Evolutionary conservation across 2,329 filamentous ascomycete species (phyloP).

Genomic region (Setomelanomma holmii): DNA sequence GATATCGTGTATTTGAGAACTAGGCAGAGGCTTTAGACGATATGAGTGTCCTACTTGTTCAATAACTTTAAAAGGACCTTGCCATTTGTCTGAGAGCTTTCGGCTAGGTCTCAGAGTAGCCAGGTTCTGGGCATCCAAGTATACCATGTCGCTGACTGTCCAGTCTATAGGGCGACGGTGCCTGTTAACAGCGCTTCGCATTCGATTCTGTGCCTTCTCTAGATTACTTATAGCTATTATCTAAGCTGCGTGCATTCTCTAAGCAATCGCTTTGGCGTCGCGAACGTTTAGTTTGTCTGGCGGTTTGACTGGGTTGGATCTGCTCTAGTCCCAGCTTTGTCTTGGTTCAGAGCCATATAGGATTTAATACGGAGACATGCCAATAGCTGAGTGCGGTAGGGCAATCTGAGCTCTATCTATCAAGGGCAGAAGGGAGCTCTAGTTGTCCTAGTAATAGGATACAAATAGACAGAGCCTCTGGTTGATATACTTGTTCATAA

Average conservation of each 20-base stretch:
- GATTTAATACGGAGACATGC: not conserved
- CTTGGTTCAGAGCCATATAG: not conserved
- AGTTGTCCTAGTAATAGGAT: constrained; percentile 3
- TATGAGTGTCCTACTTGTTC: not conserved
- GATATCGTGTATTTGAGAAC: not conserved
- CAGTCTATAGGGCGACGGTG: not conserved
- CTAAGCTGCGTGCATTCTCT: not conserved
- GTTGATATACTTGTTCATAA: constrained; percentile 7
- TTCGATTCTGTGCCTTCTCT: not conserved
- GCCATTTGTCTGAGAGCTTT: not conserved
- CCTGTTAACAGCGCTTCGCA: not conserved
- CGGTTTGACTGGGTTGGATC: not conserved
- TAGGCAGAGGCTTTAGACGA: not conserved
- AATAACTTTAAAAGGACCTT: not conserved
- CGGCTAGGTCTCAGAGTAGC: not conserved
- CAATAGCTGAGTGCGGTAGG: not conserved
- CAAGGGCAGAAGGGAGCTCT: not conserved
- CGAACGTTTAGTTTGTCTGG: not conserved
- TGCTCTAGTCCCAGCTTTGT: not conserved
- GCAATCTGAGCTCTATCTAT: not conserved
- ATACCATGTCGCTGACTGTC: not conserved
- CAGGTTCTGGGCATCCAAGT: not conserved
- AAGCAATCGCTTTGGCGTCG: not conserved
- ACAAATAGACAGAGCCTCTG: constrained; percentile 1
- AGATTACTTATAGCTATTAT: not conserved